Conservation (phyloP, 1,139 yeast species). For the Taphrina deformans region DNA sequence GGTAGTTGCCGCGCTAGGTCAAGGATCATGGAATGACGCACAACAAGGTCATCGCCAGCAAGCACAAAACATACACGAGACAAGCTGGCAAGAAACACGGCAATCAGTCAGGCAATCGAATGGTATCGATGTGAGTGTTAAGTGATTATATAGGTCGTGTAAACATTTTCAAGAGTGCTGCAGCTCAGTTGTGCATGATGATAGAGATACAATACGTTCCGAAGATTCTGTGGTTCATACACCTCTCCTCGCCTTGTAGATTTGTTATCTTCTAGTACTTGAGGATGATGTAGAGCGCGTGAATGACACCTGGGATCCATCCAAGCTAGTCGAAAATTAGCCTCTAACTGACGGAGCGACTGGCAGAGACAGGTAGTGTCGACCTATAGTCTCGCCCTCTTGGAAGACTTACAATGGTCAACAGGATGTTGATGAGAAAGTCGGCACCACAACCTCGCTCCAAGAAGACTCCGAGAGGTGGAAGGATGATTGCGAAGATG, state of each 20-base stretch:
- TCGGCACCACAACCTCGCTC: slow-evolving; percentile 63
- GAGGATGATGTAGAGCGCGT: slow-evolving; percentile 34
- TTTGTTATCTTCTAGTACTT: slow-evolving; percentile 20
- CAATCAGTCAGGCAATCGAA: no score
- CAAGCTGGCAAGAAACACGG: no score
- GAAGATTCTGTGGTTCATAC: neutral
- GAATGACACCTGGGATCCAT: slow-evolving; percentile 30
- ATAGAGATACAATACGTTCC: neutral
- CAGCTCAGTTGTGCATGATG: neutral
- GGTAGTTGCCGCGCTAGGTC: no score
- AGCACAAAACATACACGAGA: no score
- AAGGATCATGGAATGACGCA: no score
- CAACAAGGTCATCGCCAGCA: no score
- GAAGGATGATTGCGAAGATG: slow-evolving; percentile 59
- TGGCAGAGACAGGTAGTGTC: no score
- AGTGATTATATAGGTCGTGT: neutral
- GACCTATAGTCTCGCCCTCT: neutral
- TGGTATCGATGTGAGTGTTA: no score
- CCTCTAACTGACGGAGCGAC: no score
- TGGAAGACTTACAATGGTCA: slow-evolving; percentile 42
- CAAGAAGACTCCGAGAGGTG: slow-evolving; percentile 71
- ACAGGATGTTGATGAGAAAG: slow-evolving; percentile 58
- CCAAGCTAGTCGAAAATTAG: slow-evolving; percentile 17
- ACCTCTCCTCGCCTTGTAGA: neutral
- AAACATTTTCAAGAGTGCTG: neutral